Evolutionary conservation across 2,329 filamentous ascomycete species (phyloP), one percentile per base, ranked within the genome.

Genomic region (Diaporthe helianthi): DNA sequence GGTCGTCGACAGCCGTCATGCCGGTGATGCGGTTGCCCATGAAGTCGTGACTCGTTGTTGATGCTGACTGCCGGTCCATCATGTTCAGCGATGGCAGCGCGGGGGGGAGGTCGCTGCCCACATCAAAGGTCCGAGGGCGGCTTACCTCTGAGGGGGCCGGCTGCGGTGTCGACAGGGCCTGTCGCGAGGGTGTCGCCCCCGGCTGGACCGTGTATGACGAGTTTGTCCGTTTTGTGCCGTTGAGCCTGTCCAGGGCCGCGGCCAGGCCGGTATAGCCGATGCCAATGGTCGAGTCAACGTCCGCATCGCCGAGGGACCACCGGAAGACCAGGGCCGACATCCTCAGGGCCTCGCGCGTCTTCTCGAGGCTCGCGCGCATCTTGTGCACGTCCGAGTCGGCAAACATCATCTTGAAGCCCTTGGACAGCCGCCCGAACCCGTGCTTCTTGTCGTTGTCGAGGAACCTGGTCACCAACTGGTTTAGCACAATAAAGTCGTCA

Each of bases 231-330:
- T 38, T 65, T 8, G 51, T 47, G 17, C 65, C 61, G 53, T 70
- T 65, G 71, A 87, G 78, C 67, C 84, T 82, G 53, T 90, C 87
- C 13, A 92, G 83, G 3, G 89, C 89, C 12, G 89, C 89, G 1
- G 87, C 86, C 9, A 92, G 83, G 5, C 89, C 89, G 1, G 89
- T 89, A 75, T 90, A 92, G 52, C 90, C 90, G 54, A 91, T 90
- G 22, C 89, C 88, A 51, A 87, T 83, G 15, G 87, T 84, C 19
- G 85, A 84, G 72, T 90, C 88, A 19, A 86, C 85, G 75, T 85
- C 87, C 24, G 83, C 82, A 36, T 83, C 83, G 10, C 88, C 88
- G 4, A 91, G 80, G 24, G 85, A 87, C 88, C 89, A 92, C 73
- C 90, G 85, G 77, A 92, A 88, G 73, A 90, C 85, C 53, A 89